Base-by-base conservation (phyloP, 768 basidiomycete species). In the Amanita jacksonii region DNA sequence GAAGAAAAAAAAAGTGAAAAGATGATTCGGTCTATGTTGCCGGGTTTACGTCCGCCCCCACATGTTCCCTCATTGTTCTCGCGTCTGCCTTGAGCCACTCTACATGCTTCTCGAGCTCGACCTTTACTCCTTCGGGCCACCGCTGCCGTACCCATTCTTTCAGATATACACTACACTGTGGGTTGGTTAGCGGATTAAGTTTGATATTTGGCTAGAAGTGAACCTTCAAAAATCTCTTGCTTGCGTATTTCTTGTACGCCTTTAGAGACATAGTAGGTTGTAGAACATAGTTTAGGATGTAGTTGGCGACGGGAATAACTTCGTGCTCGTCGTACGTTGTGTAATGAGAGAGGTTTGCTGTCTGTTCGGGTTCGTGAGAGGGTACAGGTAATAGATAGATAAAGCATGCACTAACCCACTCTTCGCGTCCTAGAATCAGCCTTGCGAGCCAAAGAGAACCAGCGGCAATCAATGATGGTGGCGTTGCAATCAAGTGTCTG, bases 271-370 rank as follows among this genome's bases (percentile, higher is more conserved):
- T 70, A 39, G 82, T 58, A 3, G 82, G 76, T 53, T 82, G 74
- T 42, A 91, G 67, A 46, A 94, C 67, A 56, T 91, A 93, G 61
- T 89, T 85, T 52, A 96, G 57, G 85, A 96, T 91, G 49, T 86
- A 54, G 56, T 83, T 86, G 0, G 88, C 93, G 0, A 77, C 79
- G 0, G 88, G 85, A 24, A 92, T 63, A 35, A 97, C 61, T 41
- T 81, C 80, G 30, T 74, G 75, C 62, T 93, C 87, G 3, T 82
- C 65, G 60, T 91, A 96, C 22, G 81, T 80, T 2, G 88, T 83
- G 58, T 91, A 96, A 57, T 94, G 89, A 8, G 81, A 81, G 33
- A 94, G 63, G 55, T 87, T 94, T 2, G 87, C 69, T 23, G 80
- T 80, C 92, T 94, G 57, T 49, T 16, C n/a, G 25, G 43, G 43